phyloP scores from a whole-genome alignment of 2,329 filamentous ascomycete genomes.

The Colletotrichum sp. region DNA sequence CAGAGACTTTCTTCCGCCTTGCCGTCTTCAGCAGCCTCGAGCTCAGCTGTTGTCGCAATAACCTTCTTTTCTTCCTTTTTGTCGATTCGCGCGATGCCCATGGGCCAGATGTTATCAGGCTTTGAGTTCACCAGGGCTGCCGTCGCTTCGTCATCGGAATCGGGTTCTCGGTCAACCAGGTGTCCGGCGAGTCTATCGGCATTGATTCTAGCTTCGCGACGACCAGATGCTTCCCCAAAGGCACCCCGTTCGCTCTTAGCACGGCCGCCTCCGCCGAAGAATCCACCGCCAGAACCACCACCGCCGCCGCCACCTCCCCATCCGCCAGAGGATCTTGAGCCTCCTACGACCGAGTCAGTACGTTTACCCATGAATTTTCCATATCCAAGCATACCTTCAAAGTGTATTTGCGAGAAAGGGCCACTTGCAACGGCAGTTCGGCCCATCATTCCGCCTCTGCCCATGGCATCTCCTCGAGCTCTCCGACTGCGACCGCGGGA shows the following conservation, averaged over 20 bases:
- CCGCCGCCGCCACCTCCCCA: constrained; percentile 19
- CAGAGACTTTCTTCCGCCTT: constrained; percentile 53
- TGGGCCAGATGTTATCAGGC: constrained; percentile 46
- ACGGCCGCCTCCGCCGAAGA: constrained; percentile 28
- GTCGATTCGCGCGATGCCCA: constrained; percentile 61
- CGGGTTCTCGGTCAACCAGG: constrained; percentile 32
- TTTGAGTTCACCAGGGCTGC: constrained; percentile 18
- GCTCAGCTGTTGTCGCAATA: constrained; percentile 62
- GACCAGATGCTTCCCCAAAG: constrained; percentile 39
- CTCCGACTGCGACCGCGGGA: constrained; percentile 40
- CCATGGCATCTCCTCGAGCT: constrained; percentile 50
- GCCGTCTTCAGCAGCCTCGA: constrained; percentile 58
- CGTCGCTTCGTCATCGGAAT: constrained; percentile 27
- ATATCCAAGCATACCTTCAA: constrained; percentile 10
- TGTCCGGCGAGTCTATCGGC: constrained; percentile 58
- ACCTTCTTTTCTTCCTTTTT: constrained; percentile 59
- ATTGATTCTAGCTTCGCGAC: constrained; percentile 57
- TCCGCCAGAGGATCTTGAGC: constrained; percentile 18
- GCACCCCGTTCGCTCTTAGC: constrained; percentile 40
- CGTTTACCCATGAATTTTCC: too few species aligned
- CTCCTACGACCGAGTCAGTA: constrained; percentile 14
- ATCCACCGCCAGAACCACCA: constrained; percentile 29
- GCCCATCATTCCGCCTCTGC: constrained; percentile 42
- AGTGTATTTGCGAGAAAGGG: constrained; percentile 37
- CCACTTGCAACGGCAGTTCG: constrained; percentile 41